A percentile compares a stretch with the other conserved stretches of the same genome.
Evolutionary conservation across 768 basidiomycete species (phyloP).

Genomic region (Lactarius akahatsu): DNA sequence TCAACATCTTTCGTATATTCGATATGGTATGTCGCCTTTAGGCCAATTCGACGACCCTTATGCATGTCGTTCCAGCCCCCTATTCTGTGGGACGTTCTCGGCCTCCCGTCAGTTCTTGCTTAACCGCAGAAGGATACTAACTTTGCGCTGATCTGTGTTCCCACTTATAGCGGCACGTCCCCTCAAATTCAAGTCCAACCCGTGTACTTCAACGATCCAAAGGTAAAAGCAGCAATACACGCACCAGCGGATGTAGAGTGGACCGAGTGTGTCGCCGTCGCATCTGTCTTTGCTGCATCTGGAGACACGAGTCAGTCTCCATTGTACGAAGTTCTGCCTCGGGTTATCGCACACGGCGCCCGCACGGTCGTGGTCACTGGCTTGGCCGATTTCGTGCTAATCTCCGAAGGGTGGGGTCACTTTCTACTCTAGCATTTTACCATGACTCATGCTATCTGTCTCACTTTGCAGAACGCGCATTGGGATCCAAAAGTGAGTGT

Average conservation of each 20-base stretch:
- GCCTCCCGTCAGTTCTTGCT: conserved; percentile 23
- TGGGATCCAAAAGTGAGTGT: conserved; percentile 27
- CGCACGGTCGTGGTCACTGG: conserved; percentile 24
- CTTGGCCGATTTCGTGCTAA: conserved; percentile 16
- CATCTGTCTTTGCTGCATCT: conserved; percentile 12
- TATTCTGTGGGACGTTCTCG: conserved; percentile 27
- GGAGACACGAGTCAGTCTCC: conserved; percentile 17
- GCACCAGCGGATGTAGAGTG: conserved; percentile 24
- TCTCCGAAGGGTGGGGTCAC: conserved; percentile 25
- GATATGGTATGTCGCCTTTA: conserved; percentile 21
- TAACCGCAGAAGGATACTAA: too few relatives aligned
- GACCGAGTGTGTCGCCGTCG: conserved; percentile 18
- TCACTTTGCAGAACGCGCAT: conserved; percentile 15
- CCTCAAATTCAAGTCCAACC: conserved; percentile 24
- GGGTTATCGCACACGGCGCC: conserved; percentile 15
- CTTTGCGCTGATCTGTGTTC: background rate
- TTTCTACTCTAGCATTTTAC: background rate
- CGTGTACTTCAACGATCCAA: conserved; percentile 28
- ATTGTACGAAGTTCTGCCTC: conserved; percentile 14
- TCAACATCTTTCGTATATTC: conserved; percentile 26
- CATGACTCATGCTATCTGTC: background rate
- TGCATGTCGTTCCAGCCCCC: conserved; percentile 15
- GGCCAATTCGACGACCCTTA: background rate
- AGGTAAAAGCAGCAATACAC: conserved; percentile 30
- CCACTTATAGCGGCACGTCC: conserved; percentile 21